A percentile compares a stretch with the other conserved stretches of the same genome.
phyloP scores from a whole-genome alignment of 2,329 filamentous ascomycete genomes.

The Penicillium aurantiogriseum region DNA sequence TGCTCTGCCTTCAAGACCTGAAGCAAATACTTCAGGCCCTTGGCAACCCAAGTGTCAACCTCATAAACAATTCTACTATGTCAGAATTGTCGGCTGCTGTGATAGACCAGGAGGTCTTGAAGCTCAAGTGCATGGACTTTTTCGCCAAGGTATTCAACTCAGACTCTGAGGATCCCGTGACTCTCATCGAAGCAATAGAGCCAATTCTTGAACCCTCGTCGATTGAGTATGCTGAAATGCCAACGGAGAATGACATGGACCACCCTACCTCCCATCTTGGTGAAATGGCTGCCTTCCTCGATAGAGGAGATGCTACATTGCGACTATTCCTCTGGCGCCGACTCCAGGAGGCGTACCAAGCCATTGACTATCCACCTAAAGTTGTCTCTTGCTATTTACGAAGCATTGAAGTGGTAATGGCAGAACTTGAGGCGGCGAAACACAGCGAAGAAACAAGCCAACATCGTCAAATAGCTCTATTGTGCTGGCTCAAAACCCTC shows the following conservation, averaged over 20 bases:
- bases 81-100: conserved; percentile 79
- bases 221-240: conserved; percentile 28
- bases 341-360: conserved; percentile 82
- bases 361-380: conserved; percentile 82
- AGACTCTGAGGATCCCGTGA: conserved; percentile 74
- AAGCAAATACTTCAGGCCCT: conserved; percentile 53
- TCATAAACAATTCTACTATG: conserved; percentile 87
- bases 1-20: conserved; percentile 63
- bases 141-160: conserved; percentile 87
- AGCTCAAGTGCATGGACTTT: conserved; percentile 93
- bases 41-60: conserved; percentile 52
- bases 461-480: conserved; percentile 66
- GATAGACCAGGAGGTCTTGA: conserved; percentile 85
- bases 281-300: conserved; percentile 83
- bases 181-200: conserved; percentile 87
- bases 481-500: conserved; percentile 74
- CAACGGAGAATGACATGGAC: conserved; percentile 33
- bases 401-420: conserved; percentile 78
- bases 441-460: conserved; percentile 57
- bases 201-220: conserved; percentile 74
- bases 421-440: conserved; percentile 62
- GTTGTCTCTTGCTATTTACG: conserved; percentile 83
- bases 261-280: conserved; percentile 56
- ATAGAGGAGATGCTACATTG: conserved; percentile 76
- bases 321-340: conserved; percentile 86